Percentiles rank a stretch among this genome's conserved stretches.
These are phyloP conservation scores for Achaetomiella virescens DNA, from an alignment of 495 filamentous ascomycete genomes.

Conservation along the genomic window DNA sequence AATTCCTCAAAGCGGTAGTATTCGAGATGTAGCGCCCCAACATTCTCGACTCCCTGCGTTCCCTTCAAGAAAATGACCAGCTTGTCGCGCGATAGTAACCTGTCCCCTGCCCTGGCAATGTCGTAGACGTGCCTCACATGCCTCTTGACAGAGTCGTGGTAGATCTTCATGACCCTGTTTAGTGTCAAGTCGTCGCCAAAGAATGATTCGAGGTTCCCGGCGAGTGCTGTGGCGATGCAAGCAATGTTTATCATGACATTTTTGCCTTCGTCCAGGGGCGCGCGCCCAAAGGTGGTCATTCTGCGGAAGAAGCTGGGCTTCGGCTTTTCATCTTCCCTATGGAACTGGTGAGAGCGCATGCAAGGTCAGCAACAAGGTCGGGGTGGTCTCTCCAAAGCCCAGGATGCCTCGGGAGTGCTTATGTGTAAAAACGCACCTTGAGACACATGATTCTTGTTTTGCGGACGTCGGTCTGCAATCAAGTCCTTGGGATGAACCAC, in stretches of 20 bases:
- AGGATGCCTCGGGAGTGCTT: not conserved
- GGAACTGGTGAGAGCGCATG: conserved; percentile 9
- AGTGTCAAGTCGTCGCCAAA: not conserved
- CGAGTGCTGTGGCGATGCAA: conserved; percentile 17
- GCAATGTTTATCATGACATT: conserved; percentile 18
- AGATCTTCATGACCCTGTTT: conserved; percentile 2
- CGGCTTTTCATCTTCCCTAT: conserved; percentile 17
- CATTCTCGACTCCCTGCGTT: conserved; percentile 31
- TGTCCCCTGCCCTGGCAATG: conserved; percentile 22
- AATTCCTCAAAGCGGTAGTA: conserved; percentile 38
- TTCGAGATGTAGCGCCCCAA: conserved; percentile 22
- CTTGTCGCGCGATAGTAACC: conserved; percentile 26
- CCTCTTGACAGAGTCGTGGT: conserved; percentile 29
- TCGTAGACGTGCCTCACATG: conserved; percentile 34
- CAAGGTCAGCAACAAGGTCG: not conserved
- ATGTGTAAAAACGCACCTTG: conserved; percentile 6
- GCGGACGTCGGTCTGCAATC: conserved; percentile 10
- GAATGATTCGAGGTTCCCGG: conserved; percentile 13
- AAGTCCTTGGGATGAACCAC: not conserved
- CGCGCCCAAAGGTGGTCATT: conserved; percentile 26
- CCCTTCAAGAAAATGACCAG: conserved; percentile 34
- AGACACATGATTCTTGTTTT: conserved; percentile 18
- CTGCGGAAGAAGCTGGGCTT: conserved; percentile 25
- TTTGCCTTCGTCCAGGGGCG: conserved; percentile 18
- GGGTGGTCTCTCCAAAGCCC: not conserved